Base-by-base conservation (phyloP, 495 filamentous ascomycete genomes). In the Daldinia grandis region DNA sequence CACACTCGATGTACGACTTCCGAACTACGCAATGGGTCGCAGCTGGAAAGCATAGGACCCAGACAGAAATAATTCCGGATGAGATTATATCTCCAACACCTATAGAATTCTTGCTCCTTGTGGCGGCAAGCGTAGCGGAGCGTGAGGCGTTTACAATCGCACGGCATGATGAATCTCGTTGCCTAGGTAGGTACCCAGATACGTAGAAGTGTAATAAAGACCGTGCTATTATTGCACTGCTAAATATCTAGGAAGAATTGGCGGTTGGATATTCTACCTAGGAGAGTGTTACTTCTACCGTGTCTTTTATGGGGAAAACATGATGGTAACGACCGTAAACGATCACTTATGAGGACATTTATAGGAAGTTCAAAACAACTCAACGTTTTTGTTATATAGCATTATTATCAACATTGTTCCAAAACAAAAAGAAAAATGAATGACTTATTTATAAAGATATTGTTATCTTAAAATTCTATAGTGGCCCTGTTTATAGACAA, bases 41-140 rank as follows among this genome's bases (percentile, higher is more conserved):
- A 73, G 8, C 19, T 42, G 2, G 66, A 5, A 31, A 73, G 1
- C 7, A 62, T 14, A 2, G 3, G 12, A 2, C 57, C 58, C 14
- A 73, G 1, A 9, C 71, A 73, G 1, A 40, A 37, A 27, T 38
- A 25, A 5, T 53, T 49, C 14, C 40, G 49, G 25, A 25, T 69
- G 7, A 62, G 51, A 8, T 58, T 31, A 24, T 62, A 65, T 8
- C 62, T 51, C 66, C 66, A 73, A 27, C 75, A 77, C 9, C 50
- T 56, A 2, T 64, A 25, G 28, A 56, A 21, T 9, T 40, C 63
- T 5, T 68, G 53, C 40, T 75, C 69, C 47, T 75, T 75, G 47
- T 77, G 75, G 6, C 56, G 1, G 14, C 75, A 77, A 10, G 44
- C 58, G 40, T 70, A 75, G 12, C 74, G 47, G 27, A 64, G 47